A percentile compares a stretch with the other conserved stretches of the same genome.
These are phyloP conservation scores for Chrysoporthe cubensis DNA, from an alignment of 2,329 filamentous ascomycete species.

Conservation along the genomic window DNA sequence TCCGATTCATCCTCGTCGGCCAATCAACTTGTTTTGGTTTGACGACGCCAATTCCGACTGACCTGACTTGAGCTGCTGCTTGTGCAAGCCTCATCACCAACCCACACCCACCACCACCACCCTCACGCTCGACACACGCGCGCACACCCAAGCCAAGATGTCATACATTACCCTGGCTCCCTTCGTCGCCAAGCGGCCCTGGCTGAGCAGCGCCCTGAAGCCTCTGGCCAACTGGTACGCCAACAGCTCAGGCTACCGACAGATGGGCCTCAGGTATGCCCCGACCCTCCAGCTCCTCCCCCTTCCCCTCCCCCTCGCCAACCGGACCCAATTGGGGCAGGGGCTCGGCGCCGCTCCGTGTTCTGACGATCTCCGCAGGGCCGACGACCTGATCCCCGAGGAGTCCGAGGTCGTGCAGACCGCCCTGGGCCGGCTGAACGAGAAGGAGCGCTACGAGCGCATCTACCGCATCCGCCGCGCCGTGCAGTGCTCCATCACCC, in stretches of 20 bases:
- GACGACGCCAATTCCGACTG: slow-evolving; percentile 11
- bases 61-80: slow-evolving; percentile 14
- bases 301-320: neutral
- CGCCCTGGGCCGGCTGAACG: slow-evolving; percentile 86
- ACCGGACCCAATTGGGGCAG: slow-evolving; percentile 16
- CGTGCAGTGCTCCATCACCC: slow-evolving; percentile 72
- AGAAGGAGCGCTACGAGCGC: slow-evolving; percentile 93
- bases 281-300: neutral
- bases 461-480: slow-evolving; percentile 96
- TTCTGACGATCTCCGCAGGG: slow-evolving; percentile 55
- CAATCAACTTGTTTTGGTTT: slow-evolving; percentile 8
- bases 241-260: slow-evolving; percentile 88
- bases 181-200: slow-evolving; percentile 82
- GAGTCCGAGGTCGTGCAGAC: slow-evolving; percentile 85
- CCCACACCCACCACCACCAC: slow-evolving; percentile 33
- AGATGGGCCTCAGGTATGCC: slow-evolving; percentile 83
- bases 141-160: slow-evolving; percentile 55
- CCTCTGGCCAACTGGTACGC: slow-evolving; percentile 88
- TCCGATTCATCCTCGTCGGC: slow-evolving; percentile 14
- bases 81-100: slow-evolving; percentile 20
- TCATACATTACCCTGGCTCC: slow-evolving; percentile 73
- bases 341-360: slow-evolving; percentile 1
- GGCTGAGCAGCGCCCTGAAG: slow-evolving; percentile 77
- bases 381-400: slow-evolving; percentile 93
- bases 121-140: neutral